Evolutionary conservation across 768 basidiomycete species (phyloP).

Genomic region (Tricholoma sp.): DNA sequence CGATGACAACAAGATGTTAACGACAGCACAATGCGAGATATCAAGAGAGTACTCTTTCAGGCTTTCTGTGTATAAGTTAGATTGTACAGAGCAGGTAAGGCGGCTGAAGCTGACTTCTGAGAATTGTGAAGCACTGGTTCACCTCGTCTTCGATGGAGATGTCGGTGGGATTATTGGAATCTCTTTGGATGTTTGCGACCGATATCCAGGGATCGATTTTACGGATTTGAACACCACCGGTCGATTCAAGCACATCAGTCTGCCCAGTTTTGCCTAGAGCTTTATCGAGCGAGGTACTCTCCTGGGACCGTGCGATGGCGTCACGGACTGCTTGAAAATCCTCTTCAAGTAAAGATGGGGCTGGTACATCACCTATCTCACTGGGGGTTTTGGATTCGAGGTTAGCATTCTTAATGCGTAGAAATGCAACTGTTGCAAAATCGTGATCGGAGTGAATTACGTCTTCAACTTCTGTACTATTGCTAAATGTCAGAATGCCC

Average conservation of each 20-base stretch:
- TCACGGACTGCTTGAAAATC: conserved; percentile 25
- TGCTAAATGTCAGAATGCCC: conserved; percentile 2
- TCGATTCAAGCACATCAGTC: neutral
- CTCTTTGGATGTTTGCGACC: conserved; percentile 50
- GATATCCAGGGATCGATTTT: conserved; percentile 63
- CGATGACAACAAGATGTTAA: conserved; percentile 78
- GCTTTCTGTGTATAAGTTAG: conserved; percentile 35
- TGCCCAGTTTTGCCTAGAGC: neutral
- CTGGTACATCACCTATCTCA: conserved; percentile 14
- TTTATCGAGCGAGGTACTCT: neutral
- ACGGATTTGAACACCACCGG: conserved; percentile 13
- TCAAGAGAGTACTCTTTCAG: conserved; percentile 44
- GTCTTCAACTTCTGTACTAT: conserved; percentile 58
- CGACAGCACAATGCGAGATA: conserved; percentile 60
- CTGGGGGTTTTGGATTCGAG: conserved; percentile 48
- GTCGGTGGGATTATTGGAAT: conserved; percentile 7
- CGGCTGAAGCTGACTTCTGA: conserved; percentile 47
- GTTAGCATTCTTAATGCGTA: conserved; percentile 68
- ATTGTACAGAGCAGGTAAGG: neutral
- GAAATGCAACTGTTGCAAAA: conserved; percentile 88
- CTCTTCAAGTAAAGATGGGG: conserved; percentile 55
- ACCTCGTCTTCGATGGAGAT: conserved; percentile 69
- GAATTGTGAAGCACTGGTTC: conserved; percentile 52
- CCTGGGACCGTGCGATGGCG: conserved; percentile 10
- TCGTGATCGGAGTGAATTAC: conserved; percentile 77